Conservation (phyloP, 148 eudicot species). For the Euryodendron excelsum region DNA sequence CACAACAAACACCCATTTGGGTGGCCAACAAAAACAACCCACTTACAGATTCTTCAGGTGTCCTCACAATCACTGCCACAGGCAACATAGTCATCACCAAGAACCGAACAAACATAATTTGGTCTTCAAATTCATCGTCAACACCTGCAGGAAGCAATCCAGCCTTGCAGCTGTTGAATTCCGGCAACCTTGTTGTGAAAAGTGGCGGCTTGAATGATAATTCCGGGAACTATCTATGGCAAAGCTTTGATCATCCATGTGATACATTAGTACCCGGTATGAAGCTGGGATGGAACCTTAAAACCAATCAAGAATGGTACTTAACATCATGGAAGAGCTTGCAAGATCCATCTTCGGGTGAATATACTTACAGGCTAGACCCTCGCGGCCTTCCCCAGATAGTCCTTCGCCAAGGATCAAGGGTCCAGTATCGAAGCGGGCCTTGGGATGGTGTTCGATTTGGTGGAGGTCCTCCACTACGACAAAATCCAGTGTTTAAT, state of each 20-base stretch:
- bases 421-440: slow-evolving; percentile 18
- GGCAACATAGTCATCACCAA: slow-evolving; percentile 17
- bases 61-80: slow-evolving; percentile 8
- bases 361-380: slow-evolving; percentile 20
- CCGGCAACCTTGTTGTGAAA: slow-evolving; percentile 34
- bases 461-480: slow-evolving; percentile 22
- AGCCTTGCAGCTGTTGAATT: slow-evolving; percentile 23
- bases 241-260: slow-evolving; percentile 35
- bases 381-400: slow-evolving; percentile 19
- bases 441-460: slow-evolving; percentile 43
- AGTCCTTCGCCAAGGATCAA: slow-evolving; percentile 10
- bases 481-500: slow-evolving; percentile 14
- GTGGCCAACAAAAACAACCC: slow-evolving; percentile 27
- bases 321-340: slow-evolving; percentile 25
- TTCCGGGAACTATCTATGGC: slow-evolving; percentile 15
- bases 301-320: slow-evolving; percentile 11
- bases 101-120: background rate
- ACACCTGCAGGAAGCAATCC: background rate
- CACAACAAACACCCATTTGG: slow-evolving; percentile 17
- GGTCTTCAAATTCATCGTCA: slow-evolving; percentile 20
- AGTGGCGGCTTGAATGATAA: background rate
- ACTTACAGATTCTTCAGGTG: slow-evolving; percentile 11
- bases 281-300: slow-evolving; percentile 27
- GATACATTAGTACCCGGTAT: slow-evolving; percentile 33
- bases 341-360: slow-evolving; percentile 20